Evolutionary conservation across 352 stramenopile species (phyloP), one percentile per base, ranked within the genome.

Genomic region (Pythium scleroteichum): DNA sequence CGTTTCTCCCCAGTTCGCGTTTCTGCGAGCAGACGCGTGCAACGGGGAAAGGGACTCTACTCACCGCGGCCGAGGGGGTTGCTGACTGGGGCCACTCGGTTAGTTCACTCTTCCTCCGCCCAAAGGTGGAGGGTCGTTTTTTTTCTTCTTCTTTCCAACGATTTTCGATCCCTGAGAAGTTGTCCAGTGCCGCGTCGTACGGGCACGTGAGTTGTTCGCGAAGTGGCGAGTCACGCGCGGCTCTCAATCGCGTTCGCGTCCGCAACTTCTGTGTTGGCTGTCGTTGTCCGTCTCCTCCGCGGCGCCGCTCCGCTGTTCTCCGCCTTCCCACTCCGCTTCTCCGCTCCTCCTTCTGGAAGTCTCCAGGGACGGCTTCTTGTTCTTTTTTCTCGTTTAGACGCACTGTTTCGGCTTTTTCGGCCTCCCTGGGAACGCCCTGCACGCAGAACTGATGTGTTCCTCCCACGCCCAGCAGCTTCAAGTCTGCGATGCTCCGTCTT

Each of bases 321-420:
- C 23, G 46, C 52, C 40, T 50, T 51, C 52, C 39, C 52, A 59
- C 52, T 49, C 38, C 27, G 39, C 22, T 51, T 40, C 52, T 59
- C 26, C 23, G 52, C 52, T 59, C 38, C 52, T 47, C 50, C 32
- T 44, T 20, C 17, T n/a, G 38, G 17, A 20, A 44, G 38, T 4
- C 13, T 80, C n/a, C n/a, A n/a, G n/a, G n/a, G n/a, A n/a, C n/a
- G n/a, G n/a, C n/a, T n/a, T n/a, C 65, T 59, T 85, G 29, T 74
- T 66, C 53, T 38, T 74, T 66, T 57, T 86, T 82, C 41, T 79
- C 82, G 49, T 55, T 60, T 23, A 23, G 14, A 35, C 5, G 29
- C 29, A n/a, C n/a, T n/a, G n/a, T n/a, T n/a, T n/a, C n/a, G n/a
- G n/a, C n/a, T n/a, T n/a, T n/a, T n/a, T n/a, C n/a, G n/a, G n/a